Conservation (phyloP, 305 asterid species). For the Fraxinus greggii region DNA sequence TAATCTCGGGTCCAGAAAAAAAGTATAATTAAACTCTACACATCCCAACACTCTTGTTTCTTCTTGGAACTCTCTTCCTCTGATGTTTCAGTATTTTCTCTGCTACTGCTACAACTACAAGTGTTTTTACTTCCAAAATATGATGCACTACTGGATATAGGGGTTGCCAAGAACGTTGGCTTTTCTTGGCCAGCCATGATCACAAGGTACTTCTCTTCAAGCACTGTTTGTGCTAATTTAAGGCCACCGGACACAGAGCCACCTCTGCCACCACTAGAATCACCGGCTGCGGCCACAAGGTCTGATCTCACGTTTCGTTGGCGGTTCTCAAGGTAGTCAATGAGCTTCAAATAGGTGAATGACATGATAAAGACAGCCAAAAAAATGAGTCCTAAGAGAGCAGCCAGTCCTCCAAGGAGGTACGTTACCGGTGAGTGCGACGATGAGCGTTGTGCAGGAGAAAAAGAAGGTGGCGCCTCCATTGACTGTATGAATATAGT, state of each 20-base stretch:
- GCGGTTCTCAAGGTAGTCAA: conserved; percentile 6
- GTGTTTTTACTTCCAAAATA: conserved; percentile 29
- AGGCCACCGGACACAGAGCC: background rate
- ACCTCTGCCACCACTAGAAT: conserved; percentile 7
- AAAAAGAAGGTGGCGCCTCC: background rate
- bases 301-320: background rate
- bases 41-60: background rate
- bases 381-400: conserved; percentile 52
- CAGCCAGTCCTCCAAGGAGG: conserved; percentile 50
- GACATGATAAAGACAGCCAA: conserved; percentile 43
- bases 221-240: conserved; percentile 12
- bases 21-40: background rate
- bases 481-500: background rate
- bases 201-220: conserved; percentile 46
- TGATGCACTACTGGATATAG: conserved; percentile 29
- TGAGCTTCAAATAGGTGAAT: conserved; percentile 51
- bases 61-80: conserved; percentile 6
- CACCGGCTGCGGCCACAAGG: background rate
- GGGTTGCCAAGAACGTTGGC: conserved; percentile 53
- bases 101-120: background rate
- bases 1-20: background rate
- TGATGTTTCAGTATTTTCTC: conserved; percentile 10
- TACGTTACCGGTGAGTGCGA: conserved; percentile 56
- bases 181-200: conserved; percentile 54
- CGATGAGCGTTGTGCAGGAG: conserved; percentile 21